Evolutionary conservation across 164 flowering plant genomes (phyloP), one percentile per base, ranked within the genome.

Genomic region (Dillenia turbinata): DNA sequence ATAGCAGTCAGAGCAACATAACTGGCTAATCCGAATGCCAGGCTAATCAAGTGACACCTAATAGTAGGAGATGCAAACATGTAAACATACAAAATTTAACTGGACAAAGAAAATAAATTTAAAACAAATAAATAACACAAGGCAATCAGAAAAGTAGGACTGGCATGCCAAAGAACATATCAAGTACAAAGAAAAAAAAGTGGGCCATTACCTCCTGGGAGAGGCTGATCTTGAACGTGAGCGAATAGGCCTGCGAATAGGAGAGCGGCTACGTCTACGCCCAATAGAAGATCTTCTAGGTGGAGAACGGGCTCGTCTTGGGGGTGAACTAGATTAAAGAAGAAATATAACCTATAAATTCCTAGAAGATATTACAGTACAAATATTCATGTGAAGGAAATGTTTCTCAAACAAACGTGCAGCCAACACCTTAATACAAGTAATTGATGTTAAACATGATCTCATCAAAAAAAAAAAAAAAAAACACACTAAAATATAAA

Each of bases 251-350:
- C 96, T 81, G 22, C 97, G 91, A 64, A 88, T 57, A 49, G 97
- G 99, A 52, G 97, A 89, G 67, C 97, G 97, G 68, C 88, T 88
- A 19, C 96, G 92, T 40, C 97, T 78, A 49, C 88, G 97, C 49
- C 64, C 52, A 47, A 83, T 40, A 46, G 99, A 92, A 71, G 99
- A 92, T 70, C 96, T 85, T 73, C 96, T 84, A 24, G 88, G 93
- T 51, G 98, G 96, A 71, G 89, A 86, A 33, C 97, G 90, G 53
- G 75, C 77, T 55, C 97, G 76, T 74, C 96, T 81, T 11, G 87
- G 96, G 59, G 94, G 95, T 62, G 97, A 80, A 16, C 97, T 89
- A 79, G 57, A 69, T 10, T 47, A 64, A 33, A 66, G 12, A 47
- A 46, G n/a, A 44, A 44, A 50, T n/a, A 48, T 33, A 33, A 33